Percentiles rank a stretch among this genome's conserved stretches.
phyloP scores from a whole-genome alignment of 1,284 basidiomycete species.

The Boletellus sp. region DNA sequence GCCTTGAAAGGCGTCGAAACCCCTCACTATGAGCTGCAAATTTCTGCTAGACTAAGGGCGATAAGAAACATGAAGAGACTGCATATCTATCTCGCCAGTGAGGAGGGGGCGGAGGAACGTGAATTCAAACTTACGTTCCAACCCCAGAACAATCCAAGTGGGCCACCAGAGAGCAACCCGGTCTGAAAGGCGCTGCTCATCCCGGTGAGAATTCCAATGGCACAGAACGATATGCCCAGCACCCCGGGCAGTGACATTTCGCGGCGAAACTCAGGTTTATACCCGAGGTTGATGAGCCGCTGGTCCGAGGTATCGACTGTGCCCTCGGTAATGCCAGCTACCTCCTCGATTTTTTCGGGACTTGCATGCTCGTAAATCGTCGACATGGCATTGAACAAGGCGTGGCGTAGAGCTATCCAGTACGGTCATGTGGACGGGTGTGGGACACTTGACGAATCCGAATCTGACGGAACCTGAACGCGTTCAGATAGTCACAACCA shows the following conservation, averaged over 20 bases:
- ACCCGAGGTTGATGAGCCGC: constrained; percentile 52
- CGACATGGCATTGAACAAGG: constrained; percentile 10
- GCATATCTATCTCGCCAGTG: constrained; percentile 41
- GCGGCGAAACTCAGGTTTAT: constrained; percentile 51
- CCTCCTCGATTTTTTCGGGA: constrained; percentile 13
- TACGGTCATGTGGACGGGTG: constrained; percentile 10
- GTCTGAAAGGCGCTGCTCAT: constrained; percentile 61
- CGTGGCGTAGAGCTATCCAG: neutral
- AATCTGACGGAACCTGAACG: neutral
- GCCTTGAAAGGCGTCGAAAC: neutral
- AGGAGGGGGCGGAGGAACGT: neutral
- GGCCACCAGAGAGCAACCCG: constrained; percentile 56
- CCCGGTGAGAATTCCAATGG: constrained; percentile 58
- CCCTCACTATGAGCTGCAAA: constrained; percentile 56
- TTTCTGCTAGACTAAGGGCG: constrained; percentile 54
- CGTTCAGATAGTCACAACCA: too few species aligned
- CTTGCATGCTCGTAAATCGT: constrained; percentile 1
- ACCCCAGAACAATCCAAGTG: constrained; percentile 60
- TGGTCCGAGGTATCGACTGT: constrained; percentile 32
- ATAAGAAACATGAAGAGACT: constrained; percentile 61
- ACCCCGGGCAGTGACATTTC: constrained; percentile 61
- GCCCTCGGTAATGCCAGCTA: neutral
- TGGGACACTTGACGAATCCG: constrained; percentile 10
- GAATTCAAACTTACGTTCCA: constrained; percentile 49
- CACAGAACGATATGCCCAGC: constrained; percentile 59